Percentiles rank a stretch among this genome's conserved stretches.
Evolutionary conservation across 129 eudicot species (phyloP).

Genomic region (Escallonia rubra): DNA sequence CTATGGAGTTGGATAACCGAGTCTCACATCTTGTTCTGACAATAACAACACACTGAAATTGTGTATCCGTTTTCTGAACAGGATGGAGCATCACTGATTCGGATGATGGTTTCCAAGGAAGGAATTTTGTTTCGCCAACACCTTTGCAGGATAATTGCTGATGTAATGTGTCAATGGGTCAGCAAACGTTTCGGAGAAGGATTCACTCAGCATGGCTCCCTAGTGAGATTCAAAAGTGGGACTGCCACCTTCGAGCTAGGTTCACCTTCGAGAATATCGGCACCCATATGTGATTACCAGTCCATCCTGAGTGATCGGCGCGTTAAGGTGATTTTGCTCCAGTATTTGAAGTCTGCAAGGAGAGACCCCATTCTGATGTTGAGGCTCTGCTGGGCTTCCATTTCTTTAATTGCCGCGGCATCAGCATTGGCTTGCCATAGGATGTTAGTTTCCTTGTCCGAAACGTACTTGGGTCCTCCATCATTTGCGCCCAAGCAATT

Average conservation of each 20-base stretch:
- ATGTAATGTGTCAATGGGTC: slow-evolving; percentile 48
- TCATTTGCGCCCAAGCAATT: slow-evolving; percentile 43
- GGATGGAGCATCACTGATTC: slow-evolving; percentile 82
- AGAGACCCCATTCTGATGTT: slow-evolving; percentile 49
- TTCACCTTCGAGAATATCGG: slow-evolving; percentile 8
- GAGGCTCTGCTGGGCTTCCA: slow-evolving; percentile 57
- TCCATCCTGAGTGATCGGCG: slow-evolving; percentile 58
- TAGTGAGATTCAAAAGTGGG: slow-evolving; percentile 11
- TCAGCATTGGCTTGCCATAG: slow-evolving; percentile 68
- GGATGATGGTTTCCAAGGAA: slow-evolving; percentile 66
- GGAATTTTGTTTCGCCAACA: slow-evolving; percentile 62
- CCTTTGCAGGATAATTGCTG: slow-evolving; percentile 54
- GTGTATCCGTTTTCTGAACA: slow-evolving; percentile 23
- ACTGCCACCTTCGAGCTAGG: slow-evolving; percentile 3
- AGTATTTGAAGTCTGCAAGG: slow-evolving; percentile 59
- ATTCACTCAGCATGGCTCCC: slow-evolving; percentile 16
- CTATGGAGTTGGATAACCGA: no score
- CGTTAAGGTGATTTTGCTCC: slow-evolving; percentile 55
- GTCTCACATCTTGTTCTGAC: no score
- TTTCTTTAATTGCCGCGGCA: slow-evolving; percentile 43
- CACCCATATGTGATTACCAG: slow-evolving; percentile 24
- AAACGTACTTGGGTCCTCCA: slow-evolving; percentile 40
- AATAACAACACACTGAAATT: neutral
- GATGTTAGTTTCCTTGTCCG: slow-evolving; percentile 43
- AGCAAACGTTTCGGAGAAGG: slow-evolving; percentile 23